These are phyloP conservation scores for Aspergillus amoenus DNA, from an alignment of 2,329 filamentous ascomycete genomes.

Conservation along the genomic window DNA sequence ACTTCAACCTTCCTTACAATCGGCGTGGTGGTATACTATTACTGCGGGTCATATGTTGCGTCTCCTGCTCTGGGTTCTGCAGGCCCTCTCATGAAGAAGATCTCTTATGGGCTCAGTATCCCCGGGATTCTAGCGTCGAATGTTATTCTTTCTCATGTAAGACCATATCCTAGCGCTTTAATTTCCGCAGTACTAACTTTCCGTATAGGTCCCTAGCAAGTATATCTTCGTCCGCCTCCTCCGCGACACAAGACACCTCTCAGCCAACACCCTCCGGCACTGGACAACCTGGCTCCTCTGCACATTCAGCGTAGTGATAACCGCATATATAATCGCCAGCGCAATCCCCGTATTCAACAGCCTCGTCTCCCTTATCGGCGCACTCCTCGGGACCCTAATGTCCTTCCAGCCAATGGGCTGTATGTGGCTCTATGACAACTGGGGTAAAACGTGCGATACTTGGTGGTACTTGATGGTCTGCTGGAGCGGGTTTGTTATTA, in stretches of 20 bases:
- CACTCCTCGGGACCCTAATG: no score
- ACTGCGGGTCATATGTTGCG: slow-evolving; percentile 47
- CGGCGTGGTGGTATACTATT: slow-evolving; percentile 47
- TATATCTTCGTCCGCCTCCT: slow-evolving; percentile 24
- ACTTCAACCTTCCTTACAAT: slow-evolving; percentile 37
- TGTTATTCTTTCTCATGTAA: slow-evolving; percentile 22
- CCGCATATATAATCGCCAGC: no score
- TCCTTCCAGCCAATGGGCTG: no score
- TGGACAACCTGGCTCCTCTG: no score
- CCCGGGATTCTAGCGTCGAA: slow-evolving; percentile 32
- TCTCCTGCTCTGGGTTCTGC: slow-evolving; percentile 51
- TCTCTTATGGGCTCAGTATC: slow-evolving; percentile 44
- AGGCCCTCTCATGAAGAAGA: slow-evolving; percentile 43
- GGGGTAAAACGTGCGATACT: no score
- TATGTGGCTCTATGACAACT: no score
- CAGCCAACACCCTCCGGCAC: slow-evolving; percentile 9
- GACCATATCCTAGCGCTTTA: neutral
- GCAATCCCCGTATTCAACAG: no score
- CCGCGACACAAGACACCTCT: slow-evolving; percentile 23
- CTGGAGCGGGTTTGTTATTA: no score
- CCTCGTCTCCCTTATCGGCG: no score
- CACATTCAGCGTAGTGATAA: no score
- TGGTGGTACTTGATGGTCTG: no score
- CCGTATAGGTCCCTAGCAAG: slow-evolving; percentile 19
- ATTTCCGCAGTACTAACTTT: no score